Evolutionary conservation across 495 filamentous ascomycete species (phyloP).

Genomic region (Talaromyces liani): DNA sequence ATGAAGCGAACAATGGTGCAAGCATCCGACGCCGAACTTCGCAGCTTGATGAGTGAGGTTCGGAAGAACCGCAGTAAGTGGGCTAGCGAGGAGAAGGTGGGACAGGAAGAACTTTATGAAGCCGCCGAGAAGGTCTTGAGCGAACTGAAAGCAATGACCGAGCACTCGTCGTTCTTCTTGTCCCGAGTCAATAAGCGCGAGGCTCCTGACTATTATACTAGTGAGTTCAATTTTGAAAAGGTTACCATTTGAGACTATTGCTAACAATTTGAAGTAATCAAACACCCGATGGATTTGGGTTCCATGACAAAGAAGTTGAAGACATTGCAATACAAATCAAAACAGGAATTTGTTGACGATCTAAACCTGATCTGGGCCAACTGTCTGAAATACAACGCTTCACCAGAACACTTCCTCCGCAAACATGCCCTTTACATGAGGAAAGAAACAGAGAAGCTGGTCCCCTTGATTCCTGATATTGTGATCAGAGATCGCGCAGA

Average conservation of each 20-base stretch:
- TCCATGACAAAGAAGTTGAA: slow-evolving; percentile 98
- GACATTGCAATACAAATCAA: slow-evolving; percentile 77
- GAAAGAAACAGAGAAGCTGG: slow-evolving; percentile 91
- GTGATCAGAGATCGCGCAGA: slow-evolving; percentile 83
- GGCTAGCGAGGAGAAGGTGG: slow-evolving; percentile 94
- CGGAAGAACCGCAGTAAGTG: slow-evolving; percentile 97
- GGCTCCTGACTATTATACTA: slow-evolving; percentile 87
- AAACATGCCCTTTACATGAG: slow-evolving; percentile 95
- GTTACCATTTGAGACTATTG: slow-evolving; percentile 2
- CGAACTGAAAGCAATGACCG: slow-evolving; percentile 92
- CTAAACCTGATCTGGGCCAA: slow-evolving; percentile 95
- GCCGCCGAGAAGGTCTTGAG: slow-evolving; percentile 91
- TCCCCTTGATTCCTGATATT: slow-evolving; percentile 91
- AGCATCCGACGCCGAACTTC: slow-evolving; percentile 86
- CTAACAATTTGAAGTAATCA: slow-evolving; percentile 60
- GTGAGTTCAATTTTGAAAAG: slow-evolving; percentile 41
- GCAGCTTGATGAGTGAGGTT: slow-evolving; percentile 90
- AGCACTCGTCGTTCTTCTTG: slow-evolving; percentile 90
- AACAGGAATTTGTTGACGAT: slow-evolving; percentile 89
- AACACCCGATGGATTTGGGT: slow-evolving; percentile 95
- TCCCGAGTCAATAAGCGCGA: slow-evolving; percentile 92
- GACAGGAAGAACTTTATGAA: slow-evolving; percentile 97
- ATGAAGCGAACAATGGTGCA: slow-evolving; percentile 77
- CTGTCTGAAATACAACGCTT: slow-evolving; percentile 90
- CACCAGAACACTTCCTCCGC: slow-evolving; percentile 76